Evolutionary conservation across 1,284 basidiomycete species (phyloP).

Genomic region (Pseudozyma pruni): DNA sequence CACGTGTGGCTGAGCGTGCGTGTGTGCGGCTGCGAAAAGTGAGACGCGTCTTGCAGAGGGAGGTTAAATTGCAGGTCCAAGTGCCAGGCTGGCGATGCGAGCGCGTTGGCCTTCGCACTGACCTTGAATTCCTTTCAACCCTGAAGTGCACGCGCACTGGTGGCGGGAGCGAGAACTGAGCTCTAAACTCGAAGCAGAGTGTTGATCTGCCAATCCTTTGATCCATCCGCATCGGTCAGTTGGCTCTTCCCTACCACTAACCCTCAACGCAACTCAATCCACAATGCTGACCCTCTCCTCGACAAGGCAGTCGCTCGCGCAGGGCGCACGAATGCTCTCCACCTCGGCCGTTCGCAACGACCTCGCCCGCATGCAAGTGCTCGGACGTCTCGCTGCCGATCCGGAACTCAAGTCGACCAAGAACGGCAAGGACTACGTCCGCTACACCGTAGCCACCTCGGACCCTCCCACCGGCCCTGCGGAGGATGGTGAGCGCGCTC

Average conservation of each 20-base stretch:
- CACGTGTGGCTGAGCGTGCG: not conserved
- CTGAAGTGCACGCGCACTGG: constrained; percentile 3
- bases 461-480: constrained; percentile 59
- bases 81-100: too few species aligned
- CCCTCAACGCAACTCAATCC: not conserved
- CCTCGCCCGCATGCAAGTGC: constrained; percentile 62
- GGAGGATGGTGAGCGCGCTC: constrained; percentile 49
- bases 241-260: not conserved
- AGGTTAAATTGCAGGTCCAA: not conserved
- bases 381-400: constrained; percentile 63
- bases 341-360: constrained; percentile 50
- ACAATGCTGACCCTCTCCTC: constrained; percentile 27
- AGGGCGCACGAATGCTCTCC: constrained; percentile 50
- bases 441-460: constrained; percentile 64
- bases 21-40: not conserved
- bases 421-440: constrained; percentile 65
- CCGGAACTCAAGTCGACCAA: constrained; percentile 62
- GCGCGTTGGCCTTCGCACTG: not conserved
- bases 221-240: constrained; percentile 4
- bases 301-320: constrained; percentile 21
- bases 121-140: not conserved
- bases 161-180: constrained; percentile 14
- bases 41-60: constrained; percentile 3
- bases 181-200: too few species aligned
- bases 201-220: not conserved